Base-by-base conservation (phyloP, 352 stramenopile genomes). In the Phytophthora brassicae region DNA sequence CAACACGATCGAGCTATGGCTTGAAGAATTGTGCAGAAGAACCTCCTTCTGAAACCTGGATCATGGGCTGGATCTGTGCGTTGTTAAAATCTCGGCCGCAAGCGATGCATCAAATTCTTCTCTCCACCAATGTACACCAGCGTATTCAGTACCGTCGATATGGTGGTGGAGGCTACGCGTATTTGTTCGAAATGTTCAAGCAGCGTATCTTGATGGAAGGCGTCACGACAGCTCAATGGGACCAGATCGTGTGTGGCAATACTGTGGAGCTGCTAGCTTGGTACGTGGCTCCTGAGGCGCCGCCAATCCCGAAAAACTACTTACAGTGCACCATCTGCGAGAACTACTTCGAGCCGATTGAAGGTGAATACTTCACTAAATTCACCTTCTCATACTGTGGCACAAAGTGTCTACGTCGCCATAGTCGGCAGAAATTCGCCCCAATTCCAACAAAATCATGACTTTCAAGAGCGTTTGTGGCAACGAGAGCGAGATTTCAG, bases 331-430 rank as follows among this genome's bases (percentile, higher is more conserved):
- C 73, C 22, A 88, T 95, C 56, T 95, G 86, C 64, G 31, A 47
- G 6, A 73, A 79, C 23, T 72, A 64, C 51, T 95, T 95, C 56
- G 86, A 95, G 66, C 86, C 86, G 8, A 85, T 95, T 55, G 84
- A 89, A 16, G 86, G 86, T 23, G 84, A 95, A 62, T 95, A 93
- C 65, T 95, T 92, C 36, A 88, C 86, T 45, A 95, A 95, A 69
- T 93, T 92, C 48, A 62, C 73, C 50, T 95, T 90, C 57, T 76
- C 66, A 13, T 95, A 95, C 64, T 95, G 86, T 60, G 77, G 78
- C 45, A 89, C 82, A 47, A 93, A 95, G 64, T 95, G 86, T 36
- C 74, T 95, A 14, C 80, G 82, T 17, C 81, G 80, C 66, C 86
- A 94, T 59, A 88, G 79, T 51, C 70, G 74, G 19, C 64, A 77